Evolutionary conservation across 2,329 filamentous ascomycete genomes (phyloP).

Genomic region (Diaporthe batatas): DNA sequence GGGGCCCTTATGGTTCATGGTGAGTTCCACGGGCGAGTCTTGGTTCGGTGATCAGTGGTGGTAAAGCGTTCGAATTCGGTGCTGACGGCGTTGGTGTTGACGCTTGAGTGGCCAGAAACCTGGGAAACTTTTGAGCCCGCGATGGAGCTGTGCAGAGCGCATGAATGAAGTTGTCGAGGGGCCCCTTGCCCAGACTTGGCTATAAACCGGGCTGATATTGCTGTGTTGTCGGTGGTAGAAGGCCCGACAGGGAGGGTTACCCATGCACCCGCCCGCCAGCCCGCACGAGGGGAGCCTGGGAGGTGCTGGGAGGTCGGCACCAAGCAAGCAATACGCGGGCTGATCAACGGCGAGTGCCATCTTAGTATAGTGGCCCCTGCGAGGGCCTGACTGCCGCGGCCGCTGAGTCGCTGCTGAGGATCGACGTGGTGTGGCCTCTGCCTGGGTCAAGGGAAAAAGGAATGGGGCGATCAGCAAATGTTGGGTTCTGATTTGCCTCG

Average conservation of each 20-base stretch:
- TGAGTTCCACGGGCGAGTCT: conserved; percentile 6
- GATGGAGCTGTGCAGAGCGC: conserved; percentile 29
- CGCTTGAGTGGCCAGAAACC: conserved; percentile 14
- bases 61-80: conserved; percentile 30
- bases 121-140: conserved; percentile 25
- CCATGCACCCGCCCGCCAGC: conserved; percentile 19
- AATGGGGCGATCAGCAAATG: conserved; percentile 5
- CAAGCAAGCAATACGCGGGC: not conserved
- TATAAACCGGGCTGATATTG: conserved; percentile 36
- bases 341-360: not conserved
- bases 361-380: not conserved
- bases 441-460: conserved; percentile 14
- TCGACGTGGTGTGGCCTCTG: not conserved
- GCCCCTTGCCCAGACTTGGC: conserved; percentile 8
- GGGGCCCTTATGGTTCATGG: conserved; percentile 28
- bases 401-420: not conserved
- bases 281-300: conserved; percentile 1
- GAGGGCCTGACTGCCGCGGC: not conserved
- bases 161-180: conserved; percentile 35
- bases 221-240: conserved; percentile 32
- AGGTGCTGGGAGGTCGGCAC: conserved; percentile 17
- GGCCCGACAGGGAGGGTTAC: conserved; percentile 15
- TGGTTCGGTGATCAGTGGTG: conserved; percentile 21
- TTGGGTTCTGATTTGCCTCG: conserved; percentile 10
- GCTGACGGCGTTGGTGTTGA: conserved; percentile 14